Evolutionary conservation across 2,329 filamentous ascomycete species (phyloP), one percentile per base, ranked within the genome.

Genomic region (Scorias spongiosa): DNA sequence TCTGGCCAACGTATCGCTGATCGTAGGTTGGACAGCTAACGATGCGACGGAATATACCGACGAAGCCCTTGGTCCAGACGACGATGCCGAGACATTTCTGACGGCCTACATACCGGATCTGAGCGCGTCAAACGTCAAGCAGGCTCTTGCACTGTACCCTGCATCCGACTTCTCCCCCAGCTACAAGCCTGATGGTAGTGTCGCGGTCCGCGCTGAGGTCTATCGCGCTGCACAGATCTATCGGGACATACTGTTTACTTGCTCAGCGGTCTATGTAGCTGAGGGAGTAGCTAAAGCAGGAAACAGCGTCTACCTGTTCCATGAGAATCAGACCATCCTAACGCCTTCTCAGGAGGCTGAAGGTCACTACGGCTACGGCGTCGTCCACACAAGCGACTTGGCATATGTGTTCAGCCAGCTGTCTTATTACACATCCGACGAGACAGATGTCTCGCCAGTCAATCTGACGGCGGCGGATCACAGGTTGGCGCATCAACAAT

Each of bases 311-410:
- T 75, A 68, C 51, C 56, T 73, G 1, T 74, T 69, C 53, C 57
- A 67, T 46, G 70, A 68, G 58, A 76, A 76, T 53, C 70, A 74
- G 50, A 75, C 72, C 0, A 62, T 75, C n/a, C 56, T 73, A 2
- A 66, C 64, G 2, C 60, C 64, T 0, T 61, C 69, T 29, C 52
- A 74, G 14, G 55, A 56, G 9, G 42, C 57, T 2, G 50, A 49
- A 18, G 60, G 61, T 9, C 48, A 57, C 2, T 56, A 61, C 1
- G 67, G 67, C 1, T 51, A 68, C 5, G 71, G 71, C 26, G 58
- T 66, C 0, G 60, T 71, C 6, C 72, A 76, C 52, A 71, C 69
- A 0, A 68, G 69, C 0, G 72, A 75, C 42, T 67, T 75, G 20
- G 66, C 69, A 4, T 76, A 74, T 54, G 57, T 72, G 2, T 75